Base-by-base conservation (phyloP, 2,329 filamentous ascomycete genomes). In the Diaporthe nobilis region DNA sequence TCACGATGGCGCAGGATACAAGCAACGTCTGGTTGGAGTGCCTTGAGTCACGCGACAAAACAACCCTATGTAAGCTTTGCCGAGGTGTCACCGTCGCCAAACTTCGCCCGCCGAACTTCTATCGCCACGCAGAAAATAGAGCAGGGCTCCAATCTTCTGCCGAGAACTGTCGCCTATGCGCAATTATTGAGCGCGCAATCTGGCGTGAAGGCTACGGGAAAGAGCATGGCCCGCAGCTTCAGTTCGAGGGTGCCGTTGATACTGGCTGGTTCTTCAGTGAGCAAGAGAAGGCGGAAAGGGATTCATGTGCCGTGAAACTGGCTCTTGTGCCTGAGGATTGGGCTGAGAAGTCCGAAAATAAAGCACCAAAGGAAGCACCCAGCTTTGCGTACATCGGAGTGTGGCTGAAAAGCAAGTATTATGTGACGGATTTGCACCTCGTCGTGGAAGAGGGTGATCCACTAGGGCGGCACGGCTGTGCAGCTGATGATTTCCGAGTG, bases 51-150 rank as follows among this genome's bases (percentile, higher is more conserved):
- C 44, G 5, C 44, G 44, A 67, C 20, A 67, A 67, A 31, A 67
- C 63, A 67, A 51, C 44, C 44, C 22, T 67, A 25, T 67, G 63
- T 39, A 44, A 51, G 44, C 63, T 67, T 17, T 67, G 63, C 7
- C 63, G n/a, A 37, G 63, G 63, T 25, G 44, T 67, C 31, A 39
- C 44, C 3, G 39, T 67, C 37, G 44, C 63, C 28, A 51, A 67
- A 34, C 63, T 67, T 37, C 63, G 28, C 44, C 63, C 44, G 37
- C 63, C 63, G 22, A 51, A 51, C 22, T 67, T 67, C 44, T 67
- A 67, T 37, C 63, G 44, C 63, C 63, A 67, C 44, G 63, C 63
- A 25, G 63, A 51, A n/a, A 51, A 67, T 8, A 67, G 63, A 34
- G 63, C 63, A 6, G 63, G 22, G 44, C 63, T 67, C 22, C 44